Percentiles rank a stretch among this genome's conserved stretches.
Evolutionary conservation across 345 rosid species (phyloP).

Genomic region (Murraya paniculata): DNA sequence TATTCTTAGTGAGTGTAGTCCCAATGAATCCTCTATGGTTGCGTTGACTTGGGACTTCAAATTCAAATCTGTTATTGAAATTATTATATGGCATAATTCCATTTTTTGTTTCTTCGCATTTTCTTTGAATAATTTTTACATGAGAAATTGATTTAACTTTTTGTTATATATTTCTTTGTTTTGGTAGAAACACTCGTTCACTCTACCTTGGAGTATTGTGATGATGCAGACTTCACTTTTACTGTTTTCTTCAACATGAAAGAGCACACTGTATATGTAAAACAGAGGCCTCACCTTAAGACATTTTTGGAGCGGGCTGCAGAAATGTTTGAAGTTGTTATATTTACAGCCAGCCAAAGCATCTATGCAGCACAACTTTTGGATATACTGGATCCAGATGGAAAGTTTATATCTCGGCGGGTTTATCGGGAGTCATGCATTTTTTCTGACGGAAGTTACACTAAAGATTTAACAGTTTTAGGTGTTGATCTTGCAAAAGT

Average conservation of each 20-base stretch:
- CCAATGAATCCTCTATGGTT: neutral
- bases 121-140: neutral
- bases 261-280: constrained; percentile 86
- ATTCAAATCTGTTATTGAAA: neutral
- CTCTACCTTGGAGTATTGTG: constrained; percentile 75
- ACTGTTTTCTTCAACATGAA: constrained; percentile 81
- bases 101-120: neutral
- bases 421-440: constrained; percentile 90
- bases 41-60: neutral
- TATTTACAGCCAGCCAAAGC: constrained; percentile 97
- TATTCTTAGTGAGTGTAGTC: neutral
- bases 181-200: constrained; percentile 91
- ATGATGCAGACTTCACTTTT: constrained; percentile 79
- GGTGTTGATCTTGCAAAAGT: constrained; percentile 95
- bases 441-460: constrained; percentile 81
- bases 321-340: constrained; percentile 77
- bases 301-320: constrained; percentile 83
- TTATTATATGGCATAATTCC: neutral
- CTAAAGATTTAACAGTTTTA: constrained; percentile 87
- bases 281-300: constrained; percentile 77
- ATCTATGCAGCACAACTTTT: constrained; percentile 82
- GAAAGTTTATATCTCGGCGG: constrained; percentile 68
- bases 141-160: neutral
- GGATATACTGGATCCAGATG: constrained; percentile 75
- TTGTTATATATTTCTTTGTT: constrained; percentile 6